Evolutionary conservation across 805 yeast species (phyloP), one percentile per base, ranked within the genome.

Genomic region (Sungouiella blattae): DNA sequence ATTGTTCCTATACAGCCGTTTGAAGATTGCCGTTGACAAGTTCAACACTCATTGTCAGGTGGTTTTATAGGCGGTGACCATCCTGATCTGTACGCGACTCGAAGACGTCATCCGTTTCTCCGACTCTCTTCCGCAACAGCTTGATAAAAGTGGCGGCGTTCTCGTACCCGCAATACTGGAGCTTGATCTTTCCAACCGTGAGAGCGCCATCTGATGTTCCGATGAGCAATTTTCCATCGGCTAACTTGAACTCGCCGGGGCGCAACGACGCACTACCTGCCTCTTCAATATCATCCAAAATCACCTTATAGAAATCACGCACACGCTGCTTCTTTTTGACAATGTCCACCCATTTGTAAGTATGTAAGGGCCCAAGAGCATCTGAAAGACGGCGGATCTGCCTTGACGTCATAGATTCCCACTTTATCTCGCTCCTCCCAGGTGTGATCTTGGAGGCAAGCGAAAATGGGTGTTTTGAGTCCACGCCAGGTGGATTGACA

Each of bases 1-100:
- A 43, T 67, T 68, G 40, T 80, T 76, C 53, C 60, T 91, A 36
- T 88, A 87, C 67, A 73, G 67, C 43, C 75, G 75, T 52, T 84
- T 93, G 48, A 83, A 80, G 3, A 62, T 82, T 40, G 96, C 96
- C 1, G 98, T 87, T 12, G 75, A 71, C 15, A 86, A 82, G 50
- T 88, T 71, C 62, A 91, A 89, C 52, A 79, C 80, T 59, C 73
- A 67, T 35, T 79, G 84, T 46, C 82, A 77, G 50, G 80, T 78
- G 11, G 48, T 51, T 6, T 44, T 58, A 18, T 60, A n/a, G 16
- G 11, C 7, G 6, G n/a, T n/a, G n/a, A n/a, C n/a, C n/a, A n/a
- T n/a, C n/a, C n/a, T 30, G 18, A 7, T 16, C 4, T 21, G 13
- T 17, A 5, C 22, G 12, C 6, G 30, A 5, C 18, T 24, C 28